These are phyloP conservation scores for Symbiodinium natans DNA, from an alignment of 73 alveolate genomes.

Conservation along the genomic window DNA sequence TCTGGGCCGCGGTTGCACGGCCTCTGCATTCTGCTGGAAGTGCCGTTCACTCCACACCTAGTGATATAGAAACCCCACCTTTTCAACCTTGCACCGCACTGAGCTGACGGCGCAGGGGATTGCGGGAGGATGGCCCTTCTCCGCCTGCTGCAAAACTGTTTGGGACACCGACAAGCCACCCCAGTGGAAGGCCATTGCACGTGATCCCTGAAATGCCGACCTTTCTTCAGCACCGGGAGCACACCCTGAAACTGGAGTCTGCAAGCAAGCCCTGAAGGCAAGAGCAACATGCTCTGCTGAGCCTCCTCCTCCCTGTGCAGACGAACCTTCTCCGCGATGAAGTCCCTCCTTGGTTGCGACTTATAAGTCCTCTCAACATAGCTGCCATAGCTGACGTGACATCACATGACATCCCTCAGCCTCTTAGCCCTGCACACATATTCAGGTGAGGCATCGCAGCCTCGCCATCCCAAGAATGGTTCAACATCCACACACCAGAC, in stretches of 20 bases:
- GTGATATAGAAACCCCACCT: no score
- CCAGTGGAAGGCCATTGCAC: background rate
- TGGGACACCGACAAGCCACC: background rate
- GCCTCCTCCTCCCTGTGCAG: constrained; percentile 71
- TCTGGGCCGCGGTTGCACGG: no score
- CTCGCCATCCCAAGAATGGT: background rate
- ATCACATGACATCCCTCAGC: no score
- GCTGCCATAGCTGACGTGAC: no score
- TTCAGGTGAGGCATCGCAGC: background rate
- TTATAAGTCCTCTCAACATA: no score
- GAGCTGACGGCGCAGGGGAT: background rate
- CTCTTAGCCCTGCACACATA: background rate
- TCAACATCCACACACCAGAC: no score
- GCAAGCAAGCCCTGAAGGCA: background rate
- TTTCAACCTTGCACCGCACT: no score
- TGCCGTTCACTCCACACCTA: no score
- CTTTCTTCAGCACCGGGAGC: no score
- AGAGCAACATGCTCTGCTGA: no score
- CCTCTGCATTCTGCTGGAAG: no score
- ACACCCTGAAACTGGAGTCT: background rate
- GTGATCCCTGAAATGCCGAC: no score
- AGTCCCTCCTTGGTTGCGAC: constrained; percentile 20
- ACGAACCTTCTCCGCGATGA: constrained; percentile 39
- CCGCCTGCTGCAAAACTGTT: constrained; percentile 19
- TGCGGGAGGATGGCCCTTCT: constrained; percentile 74